Evolutionary conservation across 768 basidiomycete species (phyloP).

Genomic region (Scleroderma citrinum): DNA sequence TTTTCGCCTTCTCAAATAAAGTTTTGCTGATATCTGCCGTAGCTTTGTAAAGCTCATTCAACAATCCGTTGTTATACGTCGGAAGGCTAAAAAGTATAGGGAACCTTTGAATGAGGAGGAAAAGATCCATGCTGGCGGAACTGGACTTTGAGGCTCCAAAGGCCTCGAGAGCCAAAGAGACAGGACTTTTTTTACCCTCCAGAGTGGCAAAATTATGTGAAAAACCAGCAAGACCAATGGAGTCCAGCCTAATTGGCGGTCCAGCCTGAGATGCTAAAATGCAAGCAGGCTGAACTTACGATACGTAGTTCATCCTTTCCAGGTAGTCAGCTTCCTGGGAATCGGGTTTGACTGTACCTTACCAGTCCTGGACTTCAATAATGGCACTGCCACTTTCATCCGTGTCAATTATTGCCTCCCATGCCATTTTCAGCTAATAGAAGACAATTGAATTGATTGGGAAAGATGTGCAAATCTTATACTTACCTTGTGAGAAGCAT

Average conservation of each 20-base stretch:
- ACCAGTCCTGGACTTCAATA: neutral
- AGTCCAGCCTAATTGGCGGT: slow-evolving; percentile 32
- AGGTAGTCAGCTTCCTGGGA: too few species aligned
- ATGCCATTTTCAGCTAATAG: slow-evolving; percentile 19
- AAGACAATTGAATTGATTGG: slow-evolving; percentile 9
- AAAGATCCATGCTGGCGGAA: slow-evolving; percentile 1
- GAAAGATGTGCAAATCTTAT: neutral
- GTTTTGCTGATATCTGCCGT: slow-evolving; percentile 34
- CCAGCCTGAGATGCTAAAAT: neutral
- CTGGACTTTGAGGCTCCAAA: slow-evolving; percentile 16
- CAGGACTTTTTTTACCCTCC: slow-evolving; percentile 28
- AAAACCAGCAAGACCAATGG: slow-evolving; percentile 40
- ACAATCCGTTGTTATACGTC: slow-evolving; percentile 16
- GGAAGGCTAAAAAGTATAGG: slow-evolving; percentile 32
- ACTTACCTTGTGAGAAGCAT: slow-evolving; percentile 21
- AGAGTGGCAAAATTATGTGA: slow-evolving; percentile 40
- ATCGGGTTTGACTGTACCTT: too few species aligned
- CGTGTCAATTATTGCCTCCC: slow-evolving; percentile 18
- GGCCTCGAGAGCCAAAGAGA: slow-evolving; percentile 11
- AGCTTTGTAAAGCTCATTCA: slow-evolving; percentile 22
- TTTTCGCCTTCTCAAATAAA: slow-evolving; percentile 31
- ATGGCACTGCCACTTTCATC: slow-evolving; percentile 11
- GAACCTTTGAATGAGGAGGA: slow-evolving; percentile 23
- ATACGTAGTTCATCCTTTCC: too few species aligned
- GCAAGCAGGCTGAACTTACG: too few species aligned